Evolutionary conservation across 306 rosid species (phyloP).

Genomic region (Vicia faba): DNA sequence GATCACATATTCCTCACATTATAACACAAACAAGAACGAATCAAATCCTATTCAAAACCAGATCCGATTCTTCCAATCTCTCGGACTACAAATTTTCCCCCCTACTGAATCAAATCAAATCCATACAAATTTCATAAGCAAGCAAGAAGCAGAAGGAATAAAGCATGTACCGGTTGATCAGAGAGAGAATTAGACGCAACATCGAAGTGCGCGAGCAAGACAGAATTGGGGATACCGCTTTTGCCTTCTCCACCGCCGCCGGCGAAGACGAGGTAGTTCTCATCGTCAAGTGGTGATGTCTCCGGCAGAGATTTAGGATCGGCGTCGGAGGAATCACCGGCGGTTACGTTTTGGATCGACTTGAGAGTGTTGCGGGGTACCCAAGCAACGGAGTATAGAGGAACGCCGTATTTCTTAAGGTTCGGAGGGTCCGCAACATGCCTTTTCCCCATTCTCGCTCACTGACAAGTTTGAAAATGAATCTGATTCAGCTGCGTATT

Average conservation of each 20-base stretch:
- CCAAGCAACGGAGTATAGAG: slow-evolving; percentile 79
- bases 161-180: slow-evolving; percentile 62
- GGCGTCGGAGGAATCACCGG: slow-evolving; percentile 41
- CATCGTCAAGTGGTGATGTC: neutral
- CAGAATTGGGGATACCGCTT: slow-evolving; percentile 82
- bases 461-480: neutral
- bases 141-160: neutral
- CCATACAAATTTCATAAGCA: slow-evolving; percentile 14
- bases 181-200: slow-evolving; percentile 57
- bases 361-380: slow-evolving; percentile 43
- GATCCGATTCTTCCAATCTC: slow-evolving; percentile 28
- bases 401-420: slow-evolving; percentile 78
- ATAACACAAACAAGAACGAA: slow-evolving; percentile 1
- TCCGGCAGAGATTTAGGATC: slow-evolving; percentile 31
- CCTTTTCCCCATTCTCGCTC: slow-evolving; percentile 40
- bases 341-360: slow-evolving; percentile 37
- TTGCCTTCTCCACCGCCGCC: slow-evolving; percentile 95
- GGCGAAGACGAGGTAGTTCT: slow-evolving; percentile 55
- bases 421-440: slow-evolving; percentile 45
- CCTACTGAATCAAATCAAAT: slow-evolving; percentile 10
- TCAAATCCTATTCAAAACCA: slow-evolving; percentile 32
- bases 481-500: slow-evolving; percentile 12
- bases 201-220: slow-evolving; percentile 63
- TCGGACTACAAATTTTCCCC: neutral
- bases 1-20: neutral